These are phyloP conservation scores for Mycena polygramma DNA, from an alignment of 768 basidiomycete genomes.

Conservation along the genomic window DNA sequence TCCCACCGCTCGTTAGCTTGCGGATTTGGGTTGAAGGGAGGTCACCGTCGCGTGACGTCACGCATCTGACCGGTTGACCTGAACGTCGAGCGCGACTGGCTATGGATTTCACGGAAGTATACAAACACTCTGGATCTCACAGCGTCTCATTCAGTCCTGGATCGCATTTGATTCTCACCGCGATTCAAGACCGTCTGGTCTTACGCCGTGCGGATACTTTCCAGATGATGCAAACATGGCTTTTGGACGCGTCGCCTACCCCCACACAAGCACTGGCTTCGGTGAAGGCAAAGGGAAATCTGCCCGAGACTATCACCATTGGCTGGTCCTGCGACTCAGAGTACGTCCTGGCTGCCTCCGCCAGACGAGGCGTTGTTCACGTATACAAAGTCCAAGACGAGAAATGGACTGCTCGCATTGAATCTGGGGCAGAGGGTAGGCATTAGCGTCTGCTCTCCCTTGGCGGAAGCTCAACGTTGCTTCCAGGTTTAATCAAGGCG, in stretches of 20 bases:
- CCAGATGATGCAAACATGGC: constrained; percentile 86
- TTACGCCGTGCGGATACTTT: constrained; percentile 88
- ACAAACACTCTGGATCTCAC: constrained; percentile 73
- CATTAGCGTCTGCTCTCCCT: neutral
- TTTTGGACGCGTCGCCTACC: constrained; percentile 68
- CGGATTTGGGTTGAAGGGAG: too few relatives aligned
- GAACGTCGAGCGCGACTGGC: neutral
- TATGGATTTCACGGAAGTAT: constrained; percentile 92
- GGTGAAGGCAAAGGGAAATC: constrained; percentile 49
- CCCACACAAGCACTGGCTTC: constrained; percentile 59
- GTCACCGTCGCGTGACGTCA: neutral
- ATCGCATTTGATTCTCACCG: constrained; percentile 87
- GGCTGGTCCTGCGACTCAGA: constrained; percentile 93
- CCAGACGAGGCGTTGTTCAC: constrained; percentile 78
- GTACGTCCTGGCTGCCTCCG: constrained; percentile 85
- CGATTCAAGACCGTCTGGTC: constrained; percentile 83
- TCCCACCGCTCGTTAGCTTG: too few relatives aligned
- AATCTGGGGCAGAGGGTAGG: constrained; percentile 81
- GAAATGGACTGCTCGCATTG: constrained; percentile 81
- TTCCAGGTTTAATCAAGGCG: constrained; percentile 74
- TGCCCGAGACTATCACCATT: constrained; percentile 49
- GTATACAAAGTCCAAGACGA: constrained; percentile 87
- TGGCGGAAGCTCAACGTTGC: neutral
- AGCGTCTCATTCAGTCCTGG: constrained; percentile 89
- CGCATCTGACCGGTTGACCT: neutral